These are phyloP conservation scores for Vigna hirtella DNA, from an alignment of 306 rosid genomes.

Conservation along the genomic window DNA sequence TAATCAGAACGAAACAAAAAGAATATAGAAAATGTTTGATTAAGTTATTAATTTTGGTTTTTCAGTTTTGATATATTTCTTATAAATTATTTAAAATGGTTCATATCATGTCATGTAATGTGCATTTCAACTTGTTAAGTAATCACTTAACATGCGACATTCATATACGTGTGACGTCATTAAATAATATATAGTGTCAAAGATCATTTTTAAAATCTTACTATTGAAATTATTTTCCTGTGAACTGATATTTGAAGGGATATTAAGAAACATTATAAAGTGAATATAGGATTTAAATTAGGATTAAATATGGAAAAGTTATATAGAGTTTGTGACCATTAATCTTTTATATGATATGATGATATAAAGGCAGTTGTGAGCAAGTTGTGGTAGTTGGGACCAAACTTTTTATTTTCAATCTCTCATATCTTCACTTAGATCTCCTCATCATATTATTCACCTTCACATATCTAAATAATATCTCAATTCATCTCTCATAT, in stretches of 20 bases:
- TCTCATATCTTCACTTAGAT: slow-evolving; percentile 8
- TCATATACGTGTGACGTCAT: background rate
- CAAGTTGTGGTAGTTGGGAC: background rate
- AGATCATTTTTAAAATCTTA: no score
- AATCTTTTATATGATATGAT: background rate
- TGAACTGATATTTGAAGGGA: background rate
- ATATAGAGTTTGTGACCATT: background rate
- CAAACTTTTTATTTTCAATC: background rate
- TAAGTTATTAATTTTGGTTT: no score
- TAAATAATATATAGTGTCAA: background rate
- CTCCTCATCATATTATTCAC: background rate
- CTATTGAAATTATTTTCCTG: background rate
- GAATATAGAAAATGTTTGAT: no score
- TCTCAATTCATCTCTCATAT: background rate
- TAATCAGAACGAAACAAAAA: no score
- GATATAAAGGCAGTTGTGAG: background rate
- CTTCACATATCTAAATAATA: slow-evolving; percentile 8
- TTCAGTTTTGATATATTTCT: no score
- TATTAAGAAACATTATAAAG: background rate
- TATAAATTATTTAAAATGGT: background rate
- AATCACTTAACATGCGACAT: background rate
- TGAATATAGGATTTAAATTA: no score
- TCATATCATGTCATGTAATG: background rate
- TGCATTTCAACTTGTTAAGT: background rate
- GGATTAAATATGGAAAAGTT: no score